Evolutionary conservation across 768 basidiomycete genomes (phyloP), one percentile per base, ranked within the genome.

Genomic region (Porphyrellus cyaneotinctus): DNA sequence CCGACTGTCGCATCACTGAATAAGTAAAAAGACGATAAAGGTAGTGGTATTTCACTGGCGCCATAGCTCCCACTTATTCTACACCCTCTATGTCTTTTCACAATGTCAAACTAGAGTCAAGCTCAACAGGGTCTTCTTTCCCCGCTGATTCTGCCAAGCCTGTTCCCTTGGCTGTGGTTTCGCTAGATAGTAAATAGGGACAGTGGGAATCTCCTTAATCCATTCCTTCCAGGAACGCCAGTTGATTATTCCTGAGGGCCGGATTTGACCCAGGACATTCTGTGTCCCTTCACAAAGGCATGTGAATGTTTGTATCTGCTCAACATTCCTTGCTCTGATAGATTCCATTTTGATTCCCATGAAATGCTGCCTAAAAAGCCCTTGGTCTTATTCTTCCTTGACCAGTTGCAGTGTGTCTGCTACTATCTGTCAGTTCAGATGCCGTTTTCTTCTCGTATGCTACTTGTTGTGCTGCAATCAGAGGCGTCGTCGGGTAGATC

Each of bases 101-200:
- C 26, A 28, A 28, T 28, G 26, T 28, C 26, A 28, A 28, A 28
- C 26, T 28, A 28, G 26, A 85, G 83, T 85, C 83, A 85, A 84
- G 82, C 83, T 84, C 82, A 84, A 83, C 83, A 84, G 83, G 82
- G 82, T 84, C 83, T 83, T 84, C 82, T 83, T 84, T 83, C 80
- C 82, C 82, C 78, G 76, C 78, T 78, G 38, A 52, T 69, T 78
- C 44, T 53, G 54, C 57, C 63, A 64, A 58, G 59, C 60, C 57
- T 45, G 38, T 64, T 59, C 61, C 56, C 62, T 63, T 64, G 58
- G 74, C 73, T 74, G 73, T 74, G 48, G 70, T 74, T 74, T 74
- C 67, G 67, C 71, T 74, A 70, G 71, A 72, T 72, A 74, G 73
- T 73, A 74, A 69, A 70, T 73, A 74, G 72, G 73, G 68, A 71